These are phyloP conservation scores for Scedosporium aurantiacum DNA, from an alignment of 2,329 filamentous ascomycete species.

Conservation along the genomic window DNA sequence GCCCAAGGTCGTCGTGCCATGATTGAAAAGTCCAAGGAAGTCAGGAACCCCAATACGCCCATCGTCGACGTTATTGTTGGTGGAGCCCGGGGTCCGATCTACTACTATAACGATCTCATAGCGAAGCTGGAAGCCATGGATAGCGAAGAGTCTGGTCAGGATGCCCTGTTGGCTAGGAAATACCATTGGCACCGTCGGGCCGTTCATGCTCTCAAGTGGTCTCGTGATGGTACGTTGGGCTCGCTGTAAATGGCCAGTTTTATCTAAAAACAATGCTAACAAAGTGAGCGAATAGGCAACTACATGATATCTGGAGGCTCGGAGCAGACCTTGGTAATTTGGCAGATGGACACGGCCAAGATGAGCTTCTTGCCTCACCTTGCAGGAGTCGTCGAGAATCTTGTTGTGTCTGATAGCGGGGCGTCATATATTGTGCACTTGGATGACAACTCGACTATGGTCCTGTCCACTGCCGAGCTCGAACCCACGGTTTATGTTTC, in stretches of 20 bases:
- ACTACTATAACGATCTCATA: constrained; percentile 70
- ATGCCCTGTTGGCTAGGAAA: constrained; percentile 49
- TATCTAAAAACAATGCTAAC: constrained; percentile 17
- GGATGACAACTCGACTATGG: constrained; percentile 84
- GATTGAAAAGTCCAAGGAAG: constrained; percentile 6
- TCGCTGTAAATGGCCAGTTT: not conserved
- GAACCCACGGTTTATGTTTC: constrained; percentile 74
- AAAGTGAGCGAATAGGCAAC: constrained; percentile 51
- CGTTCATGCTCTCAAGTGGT: constrained; percentile 83
- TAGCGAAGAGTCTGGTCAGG: constrained; percentile 26
- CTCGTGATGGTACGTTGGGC: constrained; percentile 59
- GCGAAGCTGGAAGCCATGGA: constrained; percentile 38
- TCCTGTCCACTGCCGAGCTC: constrained; percentile 82
- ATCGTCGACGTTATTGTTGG: constrained; percentile 69
- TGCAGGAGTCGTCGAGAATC: constrained; percentile 70
- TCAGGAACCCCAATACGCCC: constrained; percentile 10
- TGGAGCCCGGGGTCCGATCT: constrained; percentile 63
- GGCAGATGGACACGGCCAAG: constrained; percentile 82
- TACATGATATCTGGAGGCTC: constrained; percentile 89
- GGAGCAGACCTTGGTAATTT: constrained; percentile 81
- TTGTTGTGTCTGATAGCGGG: constrained; percentile 70
- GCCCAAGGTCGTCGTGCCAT: constrained; percentile 15
- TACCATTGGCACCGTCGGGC: constrained; percentile 86
- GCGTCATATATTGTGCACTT: constrained; percentile 75
- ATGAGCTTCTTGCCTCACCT: constrained; percentile 84